phyloP scores from a whole-genome alignment of 345 rosid genomes.

The Brassica rapa region DNA sequence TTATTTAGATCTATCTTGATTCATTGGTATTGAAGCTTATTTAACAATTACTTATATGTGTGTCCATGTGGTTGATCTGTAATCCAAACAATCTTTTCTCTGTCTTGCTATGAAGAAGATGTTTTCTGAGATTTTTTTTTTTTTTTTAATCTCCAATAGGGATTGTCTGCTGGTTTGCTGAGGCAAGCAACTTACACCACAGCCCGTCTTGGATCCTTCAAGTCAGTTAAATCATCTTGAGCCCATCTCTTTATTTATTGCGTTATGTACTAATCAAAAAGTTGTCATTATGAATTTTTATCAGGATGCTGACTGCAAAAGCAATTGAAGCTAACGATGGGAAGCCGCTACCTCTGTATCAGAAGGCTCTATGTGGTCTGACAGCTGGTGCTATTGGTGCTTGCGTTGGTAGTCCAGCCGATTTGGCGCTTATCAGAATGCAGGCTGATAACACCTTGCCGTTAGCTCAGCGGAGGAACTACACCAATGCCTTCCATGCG shows the following conservation, averaged over 20 bases:
- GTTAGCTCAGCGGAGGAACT: conserved; percentile 84
- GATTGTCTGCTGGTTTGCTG: conserved; percentile 86
- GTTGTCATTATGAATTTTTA: conserved; percentile 30
- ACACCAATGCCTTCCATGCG: conserved; percentile 92
- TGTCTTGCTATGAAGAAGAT: not conserved
- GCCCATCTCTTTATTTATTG: not conserved
- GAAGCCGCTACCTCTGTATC: conserved; percentile 92
- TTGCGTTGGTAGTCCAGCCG: conserved; percentile 86
- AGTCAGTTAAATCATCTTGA: conserved; percentile 48
- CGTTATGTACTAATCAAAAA: conserved; percentile 6
- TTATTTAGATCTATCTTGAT: conserved; percentile 6
- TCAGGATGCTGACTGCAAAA: conserved; percentile 82
- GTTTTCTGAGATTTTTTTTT: not conserved
- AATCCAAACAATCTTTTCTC: not conserved
- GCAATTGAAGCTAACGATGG: conserved; percentile 90
- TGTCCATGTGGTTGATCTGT: conserved; percentile 17
- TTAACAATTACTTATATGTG: not conserved
- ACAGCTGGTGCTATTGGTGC: conserved; percentile 99
- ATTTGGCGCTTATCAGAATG: conserved; percentile 97
- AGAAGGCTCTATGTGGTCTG: conserved; percentile 96
- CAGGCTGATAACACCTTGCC: conserved; percentile 98
- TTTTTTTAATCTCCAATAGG: conserved; percentile 46
- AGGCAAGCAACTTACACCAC: conserved; percentile 99
- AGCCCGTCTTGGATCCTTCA: conserved; percentile 96
- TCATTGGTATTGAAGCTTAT: not conserved